Evolutionary conservation across 2,329 filamentous ascomycete genomes (phyloP), one percentile per base, ranked within the genome.

Genomic region (Delphinella strobiligena): DNA sequence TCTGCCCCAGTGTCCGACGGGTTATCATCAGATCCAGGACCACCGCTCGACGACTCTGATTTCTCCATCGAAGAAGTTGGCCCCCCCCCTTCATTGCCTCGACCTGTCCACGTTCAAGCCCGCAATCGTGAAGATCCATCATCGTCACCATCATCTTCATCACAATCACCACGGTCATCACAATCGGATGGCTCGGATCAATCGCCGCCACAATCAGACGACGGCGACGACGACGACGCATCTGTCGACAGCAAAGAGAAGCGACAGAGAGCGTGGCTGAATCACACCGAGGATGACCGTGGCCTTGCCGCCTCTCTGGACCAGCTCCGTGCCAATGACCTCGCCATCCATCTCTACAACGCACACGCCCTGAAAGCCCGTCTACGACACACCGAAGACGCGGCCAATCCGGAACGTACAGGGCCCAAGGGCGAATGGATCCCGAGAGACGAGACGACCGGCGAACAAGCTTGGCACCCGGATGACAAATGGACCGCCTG

Each of bases 341-440:
- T 95, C 9, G 68, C 75, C 0, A 61, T 79, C 33, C 88, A 94
- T 61, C 64, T 95, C 4, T 93, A 84, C 62, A 85, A 91, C 58
- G 70, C 80, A 0, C 80, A 81, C 61, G 72, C 72, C 27, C 63
- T 93, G 40, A 86, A 80, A 56, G 61, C 63, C 27, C 62, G 69
- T n/a, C 36, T 50, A 7, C 49, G 48, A 17, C 43, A 49, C 7
- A 12, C 22, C 7, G 12, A 27, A 12, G 22, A 27, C 22, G 12
- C 7, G 12, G 22, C 7, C 12, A 7, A 27, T 7, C 22, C 12
- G 7, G 22, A 27, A 40, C 42, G 49, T 34, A 64, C 60, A 62
- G 58, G 59, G 42, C 63, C 49, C 43, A 67, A 62, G 44, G 54
- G 58, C 19, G 45, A 42, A 7, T 68, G 64, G 63, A 45, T 63